These are phyloP conservation scores for Cylindrotheca closterium DNA, from an alignment of 108 stramenopile species.

Conservation along the genomic window DNA sequence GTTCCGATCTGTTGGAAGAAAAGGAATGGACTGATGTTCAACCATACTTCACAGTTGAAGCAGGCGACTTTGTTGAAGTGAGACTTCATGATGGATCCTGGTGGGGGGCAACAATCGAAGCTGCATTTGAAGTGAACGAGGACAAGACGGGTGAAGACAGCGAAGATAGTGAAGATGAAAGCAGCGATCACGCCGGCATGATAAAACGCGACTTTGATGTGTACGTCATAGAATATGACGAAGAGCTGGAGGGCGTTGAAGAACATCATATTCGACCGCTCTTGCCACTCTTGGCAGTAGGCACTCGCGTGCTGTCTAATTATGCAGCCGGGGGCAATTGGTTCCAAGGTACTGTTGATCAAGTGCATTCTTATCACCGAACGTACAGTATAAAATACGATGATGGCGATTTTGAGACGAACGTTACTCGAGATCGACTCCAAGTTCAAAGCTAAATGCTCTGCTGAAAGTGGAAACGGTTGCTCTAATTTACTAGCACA, in stretches of 20 bases:
- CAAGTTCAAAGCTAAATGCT: no score
- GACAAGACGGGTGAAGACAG: no score
- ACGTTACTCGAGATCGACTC: background rate
- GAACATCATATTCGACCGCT: background rate
- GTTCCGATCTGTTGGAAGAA: background rate
- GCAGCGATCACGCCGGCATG: no score
- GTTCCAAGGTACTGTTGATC: background rate
- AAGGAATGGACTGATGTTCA: background rate
- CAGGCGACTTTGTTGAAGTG: background rate
- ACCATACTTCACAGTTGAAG: background rate
- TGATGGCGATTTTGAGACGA: constrained; percentile 8
- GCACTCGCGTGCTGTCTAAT: background rate
- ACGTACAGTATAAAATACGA: constrained; percentile 3
- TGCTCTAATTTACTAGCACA: no score
- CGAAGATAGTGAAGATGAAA: no score
- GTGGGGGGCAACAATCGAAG: background rate
- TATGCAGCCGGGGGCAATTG: background rate
- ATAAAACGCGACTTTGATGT: background rate
- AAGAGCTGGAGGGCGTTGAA: background rate
- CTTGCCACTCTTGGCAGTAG: background rate
- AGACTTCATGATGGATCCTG: background rate
- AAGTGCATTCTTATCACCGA: background rate
- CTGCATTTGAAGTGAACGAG: background rate
- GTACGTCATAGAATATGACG: background rate
- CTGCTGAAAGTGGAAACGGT: no score